Base-by-base conservation (phyloP, 2,329 filamentous ascomycete genomes). In the Claviceps citrina region DNA sequence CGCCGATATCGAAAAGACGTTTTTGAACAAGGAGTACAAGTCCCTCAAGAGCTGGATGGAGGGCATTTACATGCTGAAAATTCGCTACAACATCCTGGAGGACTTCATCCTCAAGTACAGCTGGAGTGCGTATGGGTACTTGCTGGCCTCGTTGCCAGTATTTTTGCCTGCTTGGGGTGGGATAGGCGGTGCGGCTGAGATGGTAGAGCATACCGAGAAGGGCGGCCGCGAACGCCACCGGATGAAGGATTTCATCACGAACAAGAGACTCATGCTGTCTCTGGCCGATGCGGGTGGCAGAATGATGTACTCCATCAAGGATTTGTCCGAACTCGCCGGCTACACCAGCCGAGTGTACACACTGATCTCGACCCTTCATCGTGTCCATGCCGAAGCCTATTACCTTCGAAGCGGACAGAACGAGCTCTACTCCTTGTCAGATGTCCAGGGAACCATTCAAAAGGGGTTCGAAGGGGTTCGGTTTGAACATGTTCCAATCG, bases 231-330 rank as follows among this genome's bases (percentile, higher is more conserved):
- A 93, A 58, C 76, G 83, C 35, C 78, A 80, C 42, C 84, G 93
- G 31, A 98, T 96, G 84, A 91, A 93, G 64, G 85, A 93, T 26
- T 98, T 98, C 62, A 95, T 98, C 61, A 98, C 91, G 10, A 98
- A 98, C 65, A 96, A 98, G 61, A 78, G 91, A 4, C 78, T 98
- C 30, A 96, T 98, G 91, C 73, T 98, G 25, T 96, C 89, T 13
- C 73, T 98, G 28, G 91, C 91, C 8, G 91, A 98, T 60, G 91
- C 91, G 2, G 91, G 91, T 43, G 89, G 89, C 20, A 76, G 91
- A 35, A 95, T 98, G 85, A 98, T 98, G 91, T 98, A 98, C 66
- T 91, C 84, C 46, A 93, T 98, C 67, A 98, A 98, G 62, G 93
- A 98, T 54, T 74, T 98, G 27, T 87, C 87, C 1, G 91, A 98